Evolutionary conservation across 2,329 filamentous ascomycete species (phyloP), one percentile per base, ranked within the genome.

Genomic region (Sporothrix pseudoabietina): DNA sequence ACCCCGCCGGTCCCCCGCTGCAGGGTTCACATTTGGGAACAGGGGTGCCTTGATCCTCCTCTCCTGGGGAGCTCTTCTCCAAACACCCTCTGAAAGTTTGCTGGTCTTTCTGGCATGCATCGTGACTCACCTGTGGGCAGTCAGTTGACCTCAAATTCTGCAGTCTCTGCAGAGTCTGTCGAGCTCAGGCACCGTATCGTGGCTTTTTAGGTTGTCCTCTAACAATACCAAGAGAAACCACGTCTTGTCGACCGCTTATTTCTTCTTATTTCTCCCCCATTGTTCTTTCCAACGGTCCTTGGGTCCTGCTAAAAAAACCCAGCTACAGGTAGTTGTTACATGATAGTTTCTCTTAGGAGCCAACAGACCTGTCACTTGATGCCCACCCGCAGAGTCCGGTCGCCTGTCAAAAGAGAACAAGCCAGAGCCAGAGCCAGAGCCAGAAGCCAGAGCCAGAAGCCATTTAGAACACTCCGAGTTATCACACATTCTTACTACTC

Each of bases 51-150:
- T 2, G 2, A 26, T 26, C 2, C 26, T 26, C 26, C 26, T 26
- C 26, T 26, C 26, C 26, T 55, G 52, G 52, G 52, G 52, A 22
- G 52, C 19, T 10, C 8, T 14, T 55, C 30, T 22, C 9, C 12
- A 22, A 22, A 55, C n/a, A 19, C 30, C 55, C 19, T 59, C 55
- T 57, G 26, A 32, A 32, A 57, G 16, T 14, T n/a, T 16, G 8
- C 39, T 66, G 39, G 9, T 30, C 47, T 12, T 12, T 30, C 19
- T 26, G 59, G 59, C 39, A 47, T 59, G 55, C 55, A 63, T 49
- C 55, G 55, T 71, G 69, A 71, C 55, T 71, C 69, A 71, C 69
- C 69, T 32, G 35, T 59, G 54, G 39, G n/a, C 41, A 52, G 69
- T 71, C 69, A 71, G 54, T 44, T 49, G 69, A 63, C 69, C 69